phyloP scores from a whole-genome alignment of 805 yeast genomes.

The Vanderwaltozyma verrucispora region DNA sequence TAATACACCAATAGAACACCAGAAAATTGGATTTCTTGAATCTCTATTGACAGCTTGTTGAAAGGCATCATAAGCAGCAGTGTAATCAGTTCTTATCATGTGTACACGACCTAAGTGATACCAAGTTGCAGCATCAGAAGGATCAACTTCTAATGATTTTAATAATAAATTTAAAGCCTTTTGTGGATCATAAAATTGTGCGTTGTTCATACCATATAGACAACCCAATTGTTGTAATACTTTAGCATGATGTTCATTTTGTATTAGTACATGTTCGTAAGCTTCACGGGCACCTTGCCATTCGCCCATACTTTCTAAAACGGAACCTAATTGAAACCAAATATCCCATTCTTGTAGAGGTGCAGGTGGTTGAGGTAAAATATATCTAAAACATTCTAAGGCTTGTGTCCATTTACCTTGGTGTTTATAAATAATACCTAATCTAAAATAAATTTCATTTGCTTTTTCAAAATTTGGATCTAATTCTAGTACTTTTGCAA shows the following conservation, averaged over 20 bases:
- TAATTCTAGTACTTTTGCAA: slow-evolving; percentile 88
- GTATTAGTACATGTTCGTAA: slow-evolving; percentile 81
- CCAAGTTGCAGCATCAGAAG: slow-evolving; percentile 93
- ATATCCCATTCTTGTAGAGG: slow-evolving; percentile 95
- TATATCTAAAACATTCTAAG: slow-evolving; percentile 89
- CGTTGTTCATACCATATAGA: slow-evolving; percentile 58
- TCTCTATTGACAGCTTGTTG: slow-evolving; percentile 98
- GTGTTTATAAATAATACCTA: slow-evolving; percentile 94
- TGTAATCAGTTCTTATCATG: slow-evolving; percentile 91
- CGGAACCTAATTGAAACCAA: slow-evolving; percentile 97
- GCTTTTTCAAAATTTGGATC: slow-evolving; percentile 96
- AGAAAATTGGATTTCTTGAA: slow-evolving; percentile 93
- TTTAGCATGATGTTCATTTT: slow-evolving; percentile 90
- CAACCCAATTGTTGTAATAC: slow-evolving; percentile 95
- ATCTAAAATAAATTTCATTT: slow-evolving; percentile 88
- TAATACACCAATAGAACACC: slow-evolving; percentile 93
- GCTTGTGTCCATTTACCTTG: slow-evolving; percentile 82
- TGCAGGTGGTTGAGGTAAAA: slow-evolving; percentile 81
- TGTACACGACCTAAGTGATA: slow-evolving; percentile 93
- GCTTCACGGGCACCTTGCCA: slow-evolving; percentile 91
- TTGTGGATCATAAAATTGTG: slow-evolving; percentile 67
- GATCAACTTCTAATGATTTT: slow-evolving; percentile 83
- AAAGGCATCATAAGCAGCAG: slow-evolving; percentile 95
- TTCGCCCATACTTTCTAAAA: slow-evolving; percentile 86
- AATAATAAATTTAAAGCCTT: slow-evolving; percentile 71